These are phyloP conservation scores for Cutaneotrichosporon daszewskae DNA, from an alignment of 1,284 basidiomycete species.

Conservation along the genomic window DNA sequence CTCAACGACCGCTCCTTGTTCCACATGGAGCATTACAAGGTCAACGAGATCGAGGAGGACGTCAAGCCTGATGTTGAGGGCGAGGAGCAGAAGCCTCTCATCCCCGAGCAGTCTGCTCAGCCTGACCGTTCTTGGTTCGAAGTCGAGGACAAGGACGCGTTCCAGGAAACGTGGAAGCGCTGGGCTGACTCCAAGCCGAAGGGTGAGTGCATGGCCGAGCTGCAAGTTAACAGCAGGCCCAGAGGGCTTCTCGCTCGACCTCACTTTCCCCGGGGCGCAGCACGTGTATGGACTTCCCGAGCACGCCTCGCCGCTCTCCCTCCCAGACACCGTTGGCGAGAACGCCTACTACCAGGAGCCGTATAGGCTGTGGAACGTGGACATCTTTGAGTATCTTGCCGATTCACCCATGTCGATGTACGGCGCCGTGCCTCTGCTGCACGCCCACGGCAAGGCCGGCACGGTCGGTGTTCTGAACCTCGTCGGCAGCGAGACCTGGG, in stretches of 20 bases:
- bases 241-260: conserved; percentile 86
- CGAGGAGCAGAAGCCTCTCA: conserved; percentile 56
- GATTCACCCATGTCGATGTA: conserved; percentile 89
- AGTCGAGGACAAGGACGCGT: conserved; percentile 71
- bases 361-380: conserved; percentile 90
- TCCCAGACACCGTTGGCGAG: conserved; percentile 63
- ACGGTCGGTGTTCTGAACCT: conserved; percentile 89
- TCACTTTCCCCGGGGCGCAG: conserved; percentile 83
- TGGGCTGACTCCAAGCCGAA: conserved; percentile 94
- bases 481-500: conserved; percentile 91
- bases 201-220: conserved; percentile 53
- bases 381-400: conserved; percentile 94
- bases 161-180: conserved; percentile 80
- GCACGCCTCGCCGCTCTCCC: conserved; percentile 83
- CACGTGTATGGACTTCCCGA: conserved; percentile 95
- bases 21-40: conserved; percentile 96
- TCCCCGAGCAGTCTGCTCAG: conserved; percentile 48
- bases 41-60: conserved; percentile 52
- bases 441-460: conserved; percentile 74
- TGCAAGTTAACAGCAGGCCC: conserved; percentile 58
- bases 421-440: conserved; percentile 85
- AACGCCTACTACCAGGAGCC: conserved; percentile 74
- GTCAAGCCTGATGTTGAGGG: conserved; percentile 35
- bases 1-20: conserved; percentile 85
- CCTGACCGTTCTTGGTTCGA: conserved; percentile 72